A percentile compares a stretch with the other conserved stretches of the same genome.
Evolutionary conservation across 345 rosid genomes (phyloP).

Genomic region (Heritiera fomes): DNA sequence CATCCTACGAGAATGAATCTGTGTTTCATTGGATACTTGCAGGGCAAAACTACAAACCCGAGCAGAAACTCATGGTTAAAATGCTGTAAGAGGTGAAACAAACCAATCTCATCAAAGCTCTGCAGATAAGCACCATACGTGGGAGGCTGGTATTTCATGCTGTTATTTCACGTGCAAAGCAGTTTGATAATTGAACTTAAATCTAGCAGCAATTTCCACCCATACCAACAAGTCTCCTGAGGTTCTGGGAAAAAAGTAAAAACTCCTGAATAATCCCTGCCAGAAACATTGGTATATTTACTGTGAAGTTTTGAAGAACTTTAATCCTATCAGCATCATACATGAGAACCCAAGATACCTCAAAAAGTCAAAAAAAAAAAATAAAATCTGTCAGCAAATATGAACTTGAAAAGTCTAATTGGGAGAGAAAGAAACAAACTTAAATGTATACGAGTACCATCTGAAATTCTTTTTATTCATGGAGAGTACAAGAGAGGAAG

Average conservation of each 20-base stretch:
- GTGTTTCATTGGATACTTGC: not conserved
- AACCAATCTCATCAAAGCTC: not conserved
- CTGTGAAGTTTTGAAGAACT: not conserved
- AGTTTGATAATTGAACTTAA: not conserved
- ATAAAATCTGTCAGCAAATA: not conserved
- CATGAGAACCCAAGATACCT: conserved; percentile 33
- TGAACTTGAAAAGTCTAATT: not conserved
- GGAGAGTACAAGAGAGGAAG: too few species aligned
- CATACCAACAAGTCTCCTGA: too few species aligned
- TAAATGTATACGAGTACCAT: too few species aligned
- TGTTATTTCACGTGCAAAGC: not conserved
- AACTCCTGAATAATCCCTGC: not conserved
- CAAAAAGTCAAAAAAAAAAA: not conserved
- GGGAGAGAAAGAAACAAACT: not conserved
- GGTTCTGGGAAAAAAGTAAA: too few species aligned
- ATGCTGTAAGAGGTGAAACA: not conserved
- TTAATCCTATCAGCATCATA: conserved; percentile 5
- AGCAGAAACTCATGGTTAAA: not conserved
- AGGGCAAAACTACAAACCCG: not conserved
- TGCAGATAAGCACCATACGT: not conserved
- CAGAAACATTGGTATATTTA: not conserved
- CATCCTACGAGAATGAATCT: not conserved
- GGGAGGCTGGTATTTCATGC: not conserved
- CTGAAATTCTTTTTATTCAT: too few species aligned
- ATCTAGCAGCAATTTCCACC: not conserved